Base-by-base conservation (phyloP, 805 yeast genomes). In the Candida tammaniensis region DNA sequence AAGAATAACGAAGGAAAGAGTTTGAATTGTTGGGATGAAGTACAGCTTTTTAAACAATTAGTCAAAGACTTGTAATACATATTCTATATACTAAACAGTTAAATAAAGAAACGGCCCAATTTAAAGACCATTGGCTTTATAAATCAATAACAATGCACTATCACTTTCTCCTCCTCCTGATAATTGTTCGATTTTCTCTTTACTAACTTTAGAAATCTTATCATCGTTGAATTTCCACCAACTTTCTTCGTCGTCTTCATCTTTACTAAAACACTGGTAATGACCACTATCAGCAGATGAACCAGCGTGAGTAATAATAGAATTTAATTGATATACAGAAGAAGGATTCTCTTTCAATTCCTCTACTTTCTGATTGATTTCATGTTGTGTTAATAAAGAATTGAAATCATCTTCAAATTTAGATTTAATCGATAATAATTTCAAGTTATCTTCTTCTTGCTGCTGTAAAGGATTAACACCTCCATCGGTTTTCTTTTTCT, bases 131-230 rank as follows among this genome's bases (percentile, higher is more conserved):
- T 82, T 76, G 5, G 87, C 94, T 55, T 82, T 82, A 68, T 93
- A 93, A 36, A 93, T 64, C 47, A 91, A 71, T 36, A 93, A 81
- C 58, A 93, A 74, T 2, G 98, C 99, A 51, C 93, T 80, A 60
- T 93, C 99, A 48, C 95, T 79, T 65, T 94, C 98, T 38, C 98
- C 97, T 38, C 99, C 99, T 27, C 98, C 99, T 4, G 97, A 85
- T 46, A 93, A 71, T 37, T 74, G 60, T 57, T 88, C 96, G 41
- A 93, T 79, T 54, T 78, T 86, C 33, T 88, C 93, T 52, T 78
- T 83, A 42, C 72, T 78, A n/a, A 89, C 88, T 26, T 71, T 64
- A 6, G 77, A 67, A 12, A 93, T 95, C 55, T 82, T 82, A 61
- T 89, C 96, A 59, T 93, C 99, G 57, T 93, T 88, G 64, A 86